A percentile compares a stretch with the other conserved stretches of the same genome.
Evolutionary conservation across 306 rosid genomes (phyloP).

Genomic region (Arachis stenosperma): DNA sequence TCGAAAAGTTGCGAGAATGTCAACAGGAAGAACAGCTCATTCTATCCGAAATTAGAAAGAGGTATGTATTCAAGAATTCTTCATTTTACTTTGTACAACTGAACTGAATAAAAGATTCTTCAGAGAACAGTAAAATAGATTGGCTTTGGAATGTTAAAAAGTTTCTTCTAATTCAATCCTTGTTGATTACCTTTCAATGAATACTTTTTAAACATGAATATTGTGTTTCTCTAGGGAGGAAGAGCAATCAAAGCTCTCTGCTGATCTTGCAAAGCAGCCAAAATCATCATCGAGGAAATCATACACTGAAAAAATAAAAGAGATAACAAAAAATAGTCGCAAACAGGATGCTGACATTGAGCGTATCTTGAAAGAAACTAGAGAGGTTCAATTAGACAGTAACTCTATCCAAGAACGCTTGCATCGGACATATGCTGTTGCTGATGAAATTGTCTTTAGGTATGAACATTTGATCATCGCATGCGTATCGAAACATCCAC

Average conservation of each 20-base stretch:
- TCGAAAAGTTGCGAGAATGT: constrained; percentile 59
- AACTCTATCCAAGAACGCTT: constrained; percentile 87
- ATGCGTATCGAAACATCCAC: not conserved
- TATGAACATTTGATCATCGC: constrained; percentile 41
- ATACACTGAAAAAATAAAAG: constrained; percentile 70
- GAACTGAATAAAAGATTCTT: constrained; percentile 14
- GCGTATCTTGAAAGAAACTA: constrained; percentile 75
- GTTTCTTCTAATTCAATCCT: not conserved
- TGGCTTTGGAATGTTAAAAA: not conserved
- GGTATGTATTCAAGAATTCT: constrained; percentile 39
- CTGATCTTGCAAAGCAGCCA: constrained; percentile 47
- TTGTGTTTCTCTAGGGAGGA: constrained; percentile 42
- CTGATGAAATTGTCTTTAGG: constrained; percentile 87
- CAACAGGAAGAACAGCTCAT: constrained; percentile 60
- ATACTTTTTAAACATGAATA: constrained; percentile 15
- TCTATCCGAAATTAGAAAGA: constrained; percentile 48
- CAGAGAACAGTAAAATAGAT: not conserved
- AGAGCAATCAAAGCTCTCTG: constrained; percentile 47
- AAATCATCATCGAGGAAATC: constrained; percentile 69
- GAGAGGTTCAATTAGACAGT: constrained; percentile 91
- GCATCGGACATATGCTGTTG: constrained; percentile 77
- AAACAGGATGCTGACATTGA: constrained; percentile 89
- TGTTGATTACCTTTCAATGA: not conserved
- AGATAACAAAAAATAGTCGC: constrained; percentile 78
- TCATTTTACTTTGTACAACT: constrained; percentile 15